Evolutionary conservation across 164 flowering plant species (phyloP), one percentile per base, ranked within the genome.

Genomic region (Annona squamosa): DNA sequence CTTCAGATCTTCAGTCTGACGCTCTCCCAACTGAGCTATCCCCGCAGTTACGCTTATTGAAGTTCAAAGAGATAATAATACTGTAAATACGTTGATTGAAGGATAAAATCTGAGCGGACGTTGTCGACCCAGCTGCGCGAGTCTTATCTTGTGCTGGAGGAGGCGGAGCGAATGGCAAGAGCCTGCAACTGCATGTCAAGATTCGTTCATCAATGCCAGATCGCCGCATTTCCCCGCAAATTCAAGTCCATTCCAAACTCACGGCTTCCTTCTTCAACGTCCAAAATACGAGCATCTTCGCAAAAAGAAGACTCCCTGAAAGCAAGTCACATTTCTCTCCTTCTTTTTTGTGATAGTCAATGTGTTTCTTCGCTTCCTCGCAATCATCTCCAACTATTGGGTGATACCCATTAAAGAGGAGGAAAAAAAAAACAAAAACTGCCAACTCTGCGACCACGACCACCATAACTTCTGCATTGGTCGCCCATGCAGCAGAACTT

Each of bases 1-100:
- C 90, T 90, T 88, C 91, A 88, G 87, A 88, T 90, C 92, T 90
- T 88, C 91, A 88, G 91, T 88, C 90, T 90, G 88, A 87, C 90
- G 87, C 90, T 86, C 90, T 84, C 88, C 89, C 90, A 86, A 87
- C 90, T 87, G 89, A 89, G 91, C 90, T 87, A 89, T 85, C 88
- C 89, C 93, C 87, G 89, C 88, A 19, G 4, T 3, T 42, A 4
- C 3, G 1, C 0, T 18, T 2, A 9, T 2, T 37, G 3, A 52
- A 52, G 9, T 9, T 12, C 13, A 52, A 9, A 52, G 0, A 52
- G 0, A n/a, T 52, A 0, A 0, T 6, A 9, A 5, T 52, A 52
- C 2, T 52, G 0, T 26, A 26, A 26, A 26, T 26, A 26, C 37
- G 37, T 26, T 26, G 37, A 26, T 26, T 26, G 0, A 26, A 26